Evolutionary conservation across 139 green algal genomes (phyloP).

Genomic region (Haematococcus lacustris): DNA sequence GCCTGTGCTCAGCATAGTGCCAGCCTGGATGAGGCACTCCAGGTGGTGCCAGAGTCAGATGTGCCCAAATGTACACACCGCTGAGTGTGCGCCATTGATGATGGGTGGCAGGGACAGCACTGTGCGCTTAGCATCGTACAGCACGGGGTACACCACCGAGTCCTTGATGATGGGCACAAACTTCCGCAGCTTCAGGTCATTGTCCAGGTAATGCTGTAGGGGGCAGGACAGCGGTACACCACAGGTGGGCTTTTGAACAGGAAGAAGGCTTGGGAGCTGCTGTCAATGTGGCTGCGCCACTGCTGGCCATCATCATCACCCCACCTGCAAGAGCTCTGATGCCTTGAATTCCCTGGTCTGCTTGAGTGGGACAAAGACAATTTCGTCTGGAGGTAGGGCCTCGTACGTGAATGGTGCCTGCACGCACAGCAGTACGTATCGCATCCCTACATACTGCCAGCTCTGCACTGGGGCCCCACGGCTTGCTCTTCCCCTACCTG

Average conservation of each 20-base stretch:
- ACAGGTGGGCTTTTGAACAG: too few relatives aligned
- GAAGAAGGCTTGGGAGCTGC: too few relatives aligned
- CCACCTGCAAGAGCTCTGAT: constrained; percentile 80
- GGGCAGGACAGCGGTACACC: too few relatives aligned
- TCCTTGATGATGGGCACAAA: constrained; percentile 94
- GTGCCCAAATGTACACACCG: constrained; percentile 45
- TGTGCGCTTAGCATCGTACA: constrained; percentile 80
- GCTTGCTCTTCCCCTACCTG: too few relatives aligned
- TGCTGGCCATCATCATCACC: background rate
- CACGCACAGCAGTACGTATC: constrained; percentile 3
- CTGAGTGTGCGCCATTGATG: constrained; percentile 94
- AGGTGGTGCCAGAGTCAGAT: too few relatives aligned
- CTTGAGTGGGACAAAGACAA: constrained; percentile 95
- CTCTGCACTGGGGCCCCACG: too few relatives aligned
- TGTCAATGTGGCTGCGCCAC: too few relatives aligned
- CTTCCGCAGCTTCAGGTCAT: constrained; percentile 92
- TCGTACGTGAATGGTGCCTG: constrained; percentile 96
- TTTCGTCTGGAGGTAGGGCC: constrained; percentile 84
- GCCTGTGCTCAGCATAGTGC: too few relatives aligned
- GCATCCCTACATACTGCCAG: background rate
- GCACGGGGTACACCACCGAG: constrained; percentile 89
- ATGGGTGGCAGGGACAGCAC: constrained; percentile 95
- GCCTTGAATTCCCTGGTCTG: constrained; percentile 82
- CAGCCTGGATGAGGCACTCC: too few relatives aligned
- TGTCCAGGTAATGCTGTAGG: constrained; percentile 70